phyloP scores from a whole-genome alignment of 257 asterid species.

The Nicotiana paniculata region DNA sequence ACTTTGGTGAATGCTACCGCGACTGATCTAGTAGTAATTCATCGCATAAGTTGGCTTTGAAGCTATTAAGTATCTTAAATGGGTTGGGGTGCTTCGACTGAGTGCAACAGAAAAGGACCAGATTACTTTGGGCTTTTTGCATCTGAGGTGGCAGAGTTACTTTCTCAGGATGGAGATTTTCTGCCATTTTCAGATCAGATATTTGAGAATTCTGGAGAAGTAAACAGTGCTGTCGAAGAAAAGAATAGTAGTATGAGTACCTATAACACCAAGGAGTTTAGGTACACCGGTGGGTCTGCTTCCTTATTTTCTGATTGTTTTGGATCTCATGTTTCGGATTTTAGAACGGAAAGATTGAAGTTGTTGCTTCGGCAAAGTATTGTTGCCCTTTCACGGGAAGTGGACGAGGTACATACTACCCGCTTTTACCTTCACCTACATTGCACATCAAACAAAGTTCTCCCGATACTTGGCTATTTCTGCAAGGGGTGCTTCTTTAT shows the following conservation, averaged over 20 bases:
- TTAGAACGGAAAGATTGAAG: conserved; percentile 44
- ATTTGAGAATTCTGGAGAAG: conserved; percentile 17
- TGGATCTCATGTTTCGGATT: conserved; percentile 53
- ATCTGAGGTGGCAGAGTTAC: conserved; percentile 37
- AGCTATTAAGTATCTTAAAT: conserved; percentile 19
- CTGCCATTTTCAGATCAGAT: conserved; percentile 26
- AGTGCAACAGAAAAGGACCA: conserved; percentile 33
- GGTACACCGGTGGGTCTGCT: conserved; percentile 12
- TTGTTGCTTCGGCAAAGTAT: conserved; percentile 55
- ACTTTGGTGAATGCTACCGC: background rate
- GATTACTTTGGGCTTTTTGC: conserved; percentile 62
- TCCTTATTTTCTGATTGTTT: conserved; percentile 48
- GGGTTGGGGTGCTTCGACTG: conserved; percentile 19
- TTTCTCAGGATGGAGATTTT: conserved; percentile 43
- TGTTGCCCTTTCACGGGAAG: conserved; percentile 48
- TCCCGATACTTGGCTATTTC: background rate
- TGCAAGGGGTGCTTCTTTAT: background rate
- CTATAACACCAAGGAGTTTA: conserved; percentile 8
- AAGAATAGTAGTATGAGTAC: conserved; percentile 17
- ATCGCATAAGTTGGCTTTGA: background rate
- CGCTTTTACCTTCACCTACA: background rate
- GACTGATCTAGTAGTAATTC: background rate
- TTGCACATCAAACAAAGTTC: background rate
- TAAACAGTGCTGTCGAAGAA: conserved; percentile 15
- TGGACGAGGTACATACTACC: conserved; percentile 55